Conservation (phyloP, 352 stramenopile species). For the Phytophthora rubi region DNA sequence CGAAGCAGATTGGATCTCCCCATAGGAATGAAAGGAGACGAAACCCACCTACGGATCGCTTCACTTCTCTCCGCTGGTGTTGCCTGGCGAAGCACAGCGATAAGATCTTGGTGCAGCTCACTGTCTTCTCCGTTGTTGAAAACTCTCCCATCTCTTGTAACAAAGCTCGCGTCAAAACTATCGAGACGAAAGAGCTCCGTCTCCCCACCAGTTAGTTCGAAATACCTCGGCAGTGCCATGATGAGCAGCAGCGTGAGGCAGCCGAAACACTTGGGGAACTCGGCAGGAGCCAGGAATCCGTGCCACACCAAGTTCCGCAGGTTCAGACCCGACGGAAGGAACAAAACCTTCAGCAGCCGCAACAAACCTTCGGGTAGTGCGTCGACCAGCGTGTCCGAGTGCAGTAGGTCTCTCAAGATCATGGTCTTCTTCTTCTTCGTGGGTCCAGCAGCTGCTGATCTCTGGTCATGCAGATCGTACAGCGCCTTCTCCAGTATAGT, state of each 20-base stretch:
- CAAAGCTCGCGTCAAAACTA: slow-evolving; percentile 41
- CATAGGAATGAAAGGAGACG: slow-evolving; percentile 45
- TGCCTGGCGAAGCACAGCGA: slow-evolving; percentile 18
- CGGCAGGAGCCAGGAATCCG: slow-evolving; percentile 58
- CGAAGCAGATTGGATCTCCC: slow-evolving; percentile 45
- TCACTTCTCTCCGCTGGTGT: not conserved
- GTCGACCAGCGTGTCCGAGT: slow-evolving; percentile 42
- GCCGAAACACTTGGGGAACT: slow-evolving; percentile 65
- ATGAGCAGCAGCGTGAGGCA: slow-evolving; percentile 60
- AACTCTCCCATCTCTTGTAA: slow-evolving; percentile 5
- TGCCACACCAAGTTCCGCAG: slow-evolving; percentile 77
- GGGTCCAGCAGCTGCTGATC: not conserved
- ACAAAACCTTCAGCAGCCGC: slow-evolving; percentile 57
- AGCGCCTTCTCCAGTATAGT: slow-evolving; percentile 69
- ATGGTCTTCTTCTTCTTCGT: slow-evolving; percentile 60
- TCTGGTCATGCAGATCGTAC: slow-evolving; percentile 58
- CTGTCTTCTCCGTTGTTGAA: not conserved
- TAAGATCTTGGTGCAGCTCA: slow-evolving; percentile 6
- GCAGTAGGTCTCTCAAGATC: slow-evolving; percentile 71
- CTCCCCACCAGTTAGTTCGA: not conserved
- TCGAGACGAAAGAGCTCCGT: slow-evolving; percentile 27
- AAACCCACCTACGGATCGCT: slow-evolving; percentile 17
- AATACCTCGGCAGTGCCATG: slow-evolving; percentile 43
- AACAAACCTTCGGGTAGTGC: slow-evolving; percentile 49
- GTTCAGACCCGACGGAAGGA: slow-evolving; percentile 69